Evolutionary conservation across 73 alveolate genomes (phyloP), one percentile per base, ranked within the genome.

Genomic region (Diophrys appendiculata): DNA sequence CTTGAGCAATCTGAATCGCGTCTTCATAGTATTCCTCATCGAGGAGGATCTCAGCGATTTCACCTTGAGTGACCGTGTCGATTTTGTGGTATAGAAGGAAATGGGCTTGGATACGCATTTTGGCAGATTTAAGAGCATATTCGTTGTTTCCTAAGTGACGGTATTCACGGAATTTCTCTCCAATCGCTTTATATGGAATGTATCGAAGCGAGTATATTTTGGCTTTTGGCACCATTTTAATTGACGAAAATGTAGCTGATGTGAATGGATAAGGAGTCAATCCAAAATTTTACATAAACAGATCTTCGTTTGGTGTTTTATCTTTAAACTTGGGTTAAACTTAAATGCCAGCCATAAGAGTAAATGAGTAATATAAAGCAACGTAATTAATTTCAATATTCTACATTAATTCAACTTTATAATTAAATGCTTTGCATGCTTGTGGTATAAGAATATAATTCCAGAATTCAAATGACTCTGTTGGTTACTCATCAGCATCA

Each of bases 41-140:
- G 14, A 89, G 54, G 55, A 81, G 35, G 29, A 84, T 77, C 52
- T 89, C 96, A 27, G 88, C 82, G 26, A 89, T 89, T 34, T 89
- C 93, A 52, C 93, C 92, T 11, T 78, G 65, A 0, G 91, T 74
- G 22, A 52, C 54, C 0, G 76, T 33, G 34, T 84, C 88, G 33
- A 67, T 83, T 28, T 29, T 53, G 24, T 54, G 73, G 23, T 84
- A 80, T 2, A 89, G 91, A 33, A 73, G 43, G 31, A 69, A 24
- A 1, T 73, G 78, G 69, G 79, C 70, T 33, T 69, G 31, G 27
- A 89, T 35, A 70, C 70, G 78, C 80, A 84, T 60, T 29, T 77
- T 78, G 60, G 88, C 75, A 64, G 92, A 69, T 56, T 85, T 53
- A n/a, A 84, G 67, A 0, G 91, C 90, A 28, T 34, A 54, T 30